Percentiles rank a stretch among this genome's conserved stretches.
phyloP scores from a whole-genome alignment of 768 basidiomycete genomes.

The Boletus barrowsii region DNA sequence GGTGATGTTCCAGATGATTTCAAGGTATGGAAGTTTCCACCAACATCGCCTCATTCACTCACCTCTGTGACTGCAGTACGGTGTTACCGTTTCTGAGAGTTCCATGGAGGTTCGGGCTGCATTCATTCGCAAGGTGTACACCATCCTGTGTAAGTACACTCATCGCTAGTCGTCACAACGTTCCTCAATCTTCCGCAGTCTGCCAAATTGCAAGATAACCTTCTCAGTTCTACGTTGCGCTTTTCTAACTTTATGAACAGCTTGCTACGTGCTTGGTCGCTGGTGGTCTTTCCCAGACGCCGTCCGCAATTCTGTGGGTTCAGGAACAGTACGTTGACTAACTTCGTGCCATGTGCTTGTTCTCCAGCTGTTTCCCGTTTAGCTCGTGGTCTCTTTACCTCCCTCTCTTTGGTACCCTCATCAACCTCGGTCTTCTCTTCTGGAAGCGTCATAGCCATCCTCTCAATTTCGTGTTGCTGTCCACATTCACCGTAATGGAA shows the following conservation, averaged over 20 bases:
- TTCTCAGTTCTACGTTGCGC: background rate
- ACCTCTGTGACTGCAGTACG: slow-evolving; percentile 51
- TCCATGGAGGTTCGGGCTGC: slow-evolving; percentile 75
- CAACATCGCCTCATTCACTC: slow-evolving; percentile 1
- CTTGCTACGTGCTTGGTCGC: slow-evolving; percentile 79
- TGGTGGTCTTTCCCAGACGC: slow-evolving; percentile 64
- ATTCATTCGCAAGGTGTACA: slow-evolving; percentile 90
- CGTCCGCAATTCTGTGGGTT: slow-evolving; percentile 64
- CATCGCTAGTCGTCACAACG: background rate
- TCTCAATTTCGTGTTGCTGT: slow-evolving; percentile 79
- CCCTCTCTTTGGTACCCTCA: slow-evolving; percentile 72
- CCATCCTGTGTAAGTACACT: slow-evolving; percentile 70
- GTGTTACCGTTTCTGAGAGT: slow-evolving; percentile 75
- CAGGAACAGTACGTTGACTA: slow-evolving; percentile 53
- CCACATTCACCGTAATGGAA: slow-evolving; percentile 88
- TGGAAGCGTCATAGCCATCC: slow-evolving; percentile 94
- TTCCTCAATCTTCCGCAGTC: slow-evolving; percentile 39
- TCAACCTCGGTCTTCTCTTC: slow-evolving; percentile 77
- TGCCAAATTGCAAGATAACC: slow-evolving; percentile 60
- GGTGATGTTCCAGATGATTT: slow-evolving; percentile 91
- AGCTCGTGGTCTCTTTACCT: slow-evolving; percentile 82
- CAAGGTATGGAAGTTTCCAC: slow-evolving; percentile 54
- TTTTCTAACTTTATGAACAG: slow-evolving; percentile 27
- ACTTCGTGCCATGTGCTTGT: background rate
- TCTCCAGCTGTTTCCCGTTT: slow-evolving; percentile 2